Evolutionary conservation across 2,329 filamentous ascomycete genomes (phyloP).

Genomic region (Ophiocordyceps camponoti-floridani): DNA sequence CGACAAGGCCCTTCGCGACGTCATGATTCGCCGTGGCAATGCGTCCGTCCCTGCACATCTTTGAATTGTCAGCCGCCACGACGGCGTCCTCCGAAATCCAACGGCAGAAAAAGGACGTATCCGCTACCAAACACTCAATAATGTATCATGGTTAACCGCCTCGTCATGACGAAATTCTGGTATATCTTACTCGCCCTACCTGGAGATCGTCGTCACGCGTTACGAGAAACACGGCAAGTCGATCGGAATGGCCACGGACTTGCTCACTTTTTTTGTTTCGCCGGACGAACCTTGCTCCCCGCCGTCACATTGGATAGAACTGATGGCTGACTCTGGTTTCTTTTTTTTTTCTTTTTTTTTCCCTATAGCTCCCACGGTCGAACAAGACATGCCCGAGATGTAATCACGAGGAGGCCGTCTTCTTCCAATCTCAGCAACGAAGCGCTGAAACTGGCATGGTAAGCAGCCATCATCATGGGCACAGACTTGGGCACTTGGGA

Average conservation of each 20-base stretch:
- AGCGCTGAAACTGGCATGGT: slow-evolving; percentile 98
- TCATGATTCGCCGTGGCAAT: too few species aligned
- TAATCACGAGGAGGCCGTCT: slow-evolving; percentile 78
- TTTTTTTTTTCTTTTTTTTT: slow-evolving; percentile 19
- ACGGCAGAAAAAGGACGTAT: background rate
- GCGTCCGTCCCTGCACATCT: too few species aligned
- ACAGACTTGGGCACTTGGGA: background rate
- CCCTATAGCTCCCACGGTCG: slow-evolving; percentile 68
- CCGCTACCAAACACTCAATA: background rate
- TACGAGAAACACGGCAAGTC: background rate
- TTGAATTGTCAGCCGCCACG: background rate
- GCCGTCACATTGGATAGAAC: slow-evolving; percentile 8
- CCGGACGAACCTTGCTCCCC: slow-evolving; percentile 7
- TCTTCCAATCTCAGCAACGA: slow-evolving; percentile 97
- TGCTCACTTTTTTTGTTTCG: slow-evolving; percentile 3
- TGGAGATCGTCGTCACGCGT: background rate
- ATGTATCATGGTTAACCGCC: background rate
- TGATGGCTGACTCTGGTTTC: slow-evolving; percentile 25
- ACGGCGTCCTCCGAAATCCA: background rate
- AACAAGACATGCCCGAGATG: slow-evolving; percentile 76
- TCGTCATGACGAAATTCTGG: background rate
- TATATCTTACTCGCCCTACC: background rate
- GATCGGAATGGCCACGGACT: background rate
- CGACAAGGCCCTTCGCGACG: too few species aligned
- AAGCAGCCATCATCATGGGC: slow-evolving; percentile 16